Conservation (phyloP, 2,329 filamentous ascomycete genomes). For the Aspergillus viridinutans region DNA sequence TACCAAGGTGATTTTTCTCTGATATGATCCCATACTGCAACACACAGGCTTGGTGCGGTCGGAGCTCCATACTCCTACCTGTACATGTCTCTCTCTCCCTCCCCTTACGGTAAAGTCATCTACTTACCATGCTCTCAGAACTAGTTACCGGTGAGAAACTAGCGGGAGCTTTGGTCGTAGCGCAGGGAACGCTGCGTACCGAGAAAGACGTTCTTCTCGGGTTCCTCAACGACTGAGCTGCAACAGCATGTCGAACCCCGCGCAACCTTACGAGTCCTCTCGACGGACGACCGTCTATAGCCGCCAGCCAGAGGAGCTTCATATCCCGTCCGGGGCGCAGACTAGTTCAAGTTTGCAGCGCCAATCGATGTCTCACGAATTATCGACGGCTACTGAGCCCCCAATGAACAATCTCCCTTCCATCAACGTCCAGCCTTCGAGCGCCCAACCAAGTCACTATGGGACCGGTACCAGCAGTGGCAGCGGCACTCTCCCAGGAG, state of each 20-base stretch:
- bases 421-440: conserved; percentile 59
- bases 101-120: not conserved
- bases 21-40: conserved; percentile 43
- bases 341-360: conserved; percentile 37
- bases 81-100: conserved; percentile 30
- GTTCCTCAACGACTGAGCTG: conserved; percentile 8
- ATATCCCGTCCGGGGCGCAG: conserved; percentile 44
- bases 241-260: conserved; percentile 40
- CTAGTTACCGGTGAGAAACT: not conserved
- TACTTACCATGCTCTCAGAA: not conserved
- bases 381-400: conserved; percentile 49
- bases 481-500: conserved; percentile 51
- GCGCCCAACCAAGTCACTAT: conserved; percentile 47
- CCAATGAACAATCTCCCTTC: conserved; percentile 47
- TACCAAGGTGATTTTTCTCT: conserved; percentile 25
- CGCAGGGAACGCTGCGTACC: too few relatives aligned
- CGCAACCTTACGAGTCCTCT: conserved; percentile 48
- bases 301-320: conserved; percentile 54
- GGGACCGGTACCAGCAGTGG: conserved; percentile 37
- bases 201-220: not conserved
- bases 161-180: not conserved
- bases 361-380: conserved; percentile 44
- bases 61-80: conserved; percentile 39
- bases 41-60: conserved; percentile 44
- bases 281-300: conserved; percentile 46